Conservation (phyloP, 495 filamentous ascomycete genomes). For the Letharia columbiana region DNA sequence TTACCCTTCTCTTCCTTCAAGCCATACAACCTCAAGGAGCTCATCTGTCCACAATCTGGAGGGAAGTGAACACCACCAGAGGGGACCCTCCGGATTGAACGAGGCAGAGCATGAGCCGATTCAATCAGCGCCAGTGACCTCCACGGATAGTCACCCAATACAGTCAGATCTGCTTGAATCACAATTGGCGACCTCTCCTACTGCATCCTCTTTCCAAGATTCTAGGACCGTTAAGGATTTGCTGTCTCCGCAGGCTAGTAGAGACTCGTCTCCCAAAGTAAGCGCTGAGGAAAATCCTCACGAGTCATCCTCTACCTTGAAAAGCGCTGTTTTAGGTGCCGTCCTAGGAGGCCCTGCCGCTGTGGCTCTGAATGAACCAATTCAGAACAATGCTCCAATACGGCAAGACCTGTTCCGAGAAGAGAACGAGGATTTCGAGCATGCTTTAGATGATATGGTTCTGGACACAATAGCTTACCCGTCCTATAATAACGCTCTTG, state of each 20-base stretch:
- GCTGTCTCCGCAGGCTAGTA: neutral
- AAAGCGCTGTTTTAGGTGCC: slow-evolving; percentile 5
- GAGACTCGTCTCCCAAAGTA: neutral
- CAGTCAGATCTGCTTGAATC: slow-evolving; percentile 30
- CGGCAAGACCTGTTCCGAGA: neutral
- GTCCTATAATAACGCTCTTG: neutral
- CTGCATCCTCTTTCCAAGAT: slow-evolving; percentile 25
- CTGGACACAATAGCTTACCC: neutral
- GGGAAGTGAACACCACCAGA: slow-evolving; percentile 1
- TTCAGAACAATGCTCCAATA: neutral
- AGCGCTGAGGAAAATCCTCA: neutral
- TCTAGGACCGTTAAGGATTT: neutral
- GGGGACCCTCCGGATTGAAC: neutral
- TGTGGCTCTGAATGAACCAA: neutral
- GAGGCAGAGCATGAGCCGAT: neutral
- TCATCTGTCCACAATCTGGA: slow-evolving; percentile 37
- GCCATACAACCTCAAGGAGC: slow-evolving; percentile 38
- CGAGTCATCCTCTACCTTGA: neutral
- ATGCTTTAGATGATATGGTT: slow-evolving; percentile 5
- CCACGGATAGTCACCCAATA: neutral
- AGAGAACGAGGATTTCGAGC: slow-evolving; percentile 6
- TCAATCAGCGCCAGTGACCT: neutral
- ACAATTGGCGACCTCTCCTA: slow-evolving; percentile 36
- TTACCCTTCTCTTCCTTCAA: slow-evolving; percentile 44
- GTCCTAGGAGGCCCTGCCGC: slow-evolving; percentile 14